phyloP scores from a whole-genome alignment of 1,284 basidiomycete species.

The Melampsora abietis-canadensis region DNA sequence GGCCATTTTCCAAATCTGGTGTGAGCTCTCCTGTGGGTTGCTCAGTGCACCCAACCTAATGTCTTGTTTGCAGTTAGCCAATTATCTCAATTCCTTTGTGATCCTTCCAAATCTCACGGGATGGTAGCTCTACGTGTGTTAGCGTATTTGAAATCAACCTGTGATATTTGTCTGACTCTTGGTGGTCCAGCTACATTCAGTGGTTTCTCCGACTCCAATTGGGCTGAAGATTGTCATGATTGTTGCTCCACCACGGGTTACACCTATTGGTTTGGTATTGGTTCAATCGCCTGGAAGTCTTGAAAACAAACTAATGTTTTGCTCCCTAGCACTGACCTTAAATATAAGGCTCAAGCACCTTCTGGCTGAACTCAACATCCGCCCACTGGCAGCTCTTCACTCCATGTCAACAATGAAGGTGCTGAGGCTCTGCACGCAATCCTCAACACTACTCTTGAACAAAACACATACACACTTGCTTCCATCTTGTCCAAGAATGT shows the following conservation, averaged over 20 bases:
- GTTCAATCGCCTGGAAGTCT: slow-evolving; percentile 1
- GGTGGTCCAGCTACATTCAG: background rate
- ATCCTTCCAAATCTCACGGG: background rate
- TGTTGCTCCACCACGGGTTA: background rate
- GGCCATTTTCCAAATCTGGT: background rate
- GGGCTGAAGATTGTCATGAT: background rate
- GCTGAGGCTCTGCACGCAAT: slow-evolving; percentile 1
- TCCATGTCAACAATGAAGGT: background rate
- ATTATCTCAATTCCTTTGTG: background rate
- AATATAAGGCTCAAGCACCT: background rate
- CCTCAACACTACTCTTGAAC: slow-evolving; percentile 49
- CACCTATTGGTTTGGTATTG: background rate
- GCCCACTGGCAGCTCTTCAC: background rate
- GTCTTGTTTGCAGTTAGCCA: background rate
- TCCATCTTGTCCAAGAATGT: slow-evolving; percentile 56
- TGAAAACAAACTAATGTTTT: background rate
- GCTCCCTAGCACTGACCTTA: too few species aligned
- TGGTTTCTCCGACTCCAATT: background rate
- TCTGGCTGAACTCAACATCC: background rate
- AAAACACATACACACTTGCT: slow-evolving; percentile 57
- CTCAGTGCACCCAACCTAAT: slow-evolving; percentile 1
- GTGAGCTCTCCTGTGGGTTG: background rate
- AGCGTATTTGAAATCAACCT: background rate
- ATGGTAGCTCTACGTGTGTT: background rate
- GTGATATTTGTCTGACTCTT: background rate